Evolutionary conservation across 2,329 filamentous ascomycete species (phyloP).

Genomic region (Rutstroemia sp.): DNA sequence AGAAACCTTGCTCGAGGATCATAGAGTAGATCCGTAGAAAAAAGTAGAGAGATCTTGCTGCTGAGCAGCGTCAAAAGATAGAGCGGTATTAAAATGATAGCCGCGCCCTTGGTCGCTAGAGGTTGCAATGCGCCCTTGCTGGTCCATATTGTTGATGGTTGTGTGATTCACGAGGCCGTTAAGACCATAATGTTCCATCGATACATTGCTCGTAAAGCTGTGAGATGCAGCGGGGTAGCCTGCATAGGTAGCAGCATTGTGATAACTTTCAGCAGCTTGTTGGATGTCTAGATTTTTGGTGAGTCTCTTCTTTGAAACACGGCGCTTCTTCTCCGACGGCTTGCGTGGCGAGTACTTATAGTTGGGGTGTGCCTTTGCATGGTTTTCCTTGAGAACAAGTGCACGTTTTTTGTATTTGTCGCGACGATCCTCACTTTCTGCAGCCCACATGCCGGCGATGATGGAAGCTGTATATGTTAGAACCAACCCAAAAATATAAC

Average conservation of each 20-base stretch:
- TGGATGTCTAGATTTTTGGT: neutral
- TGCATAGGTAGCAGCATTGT: neutral
- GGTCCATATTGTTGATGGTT: neutral
- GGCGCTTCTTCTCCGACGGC: neutral
- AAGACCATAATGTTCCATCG: neutral
- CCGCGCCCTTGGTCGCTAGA: neutral
- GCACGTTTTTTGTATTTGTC: neutral
- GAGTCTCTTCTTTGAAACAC: neutral
- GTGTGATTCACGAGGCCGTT: neutral
- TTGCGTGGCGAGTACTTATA: constrained; percentile 3
- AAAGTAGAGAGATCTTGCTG: neutral
- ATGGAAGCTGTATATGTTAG: neutral
- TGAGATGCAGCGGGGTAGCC: neutral
- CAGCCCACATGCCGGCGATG: constrained; percentile 3
- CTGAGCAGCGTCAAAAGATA: neutral
- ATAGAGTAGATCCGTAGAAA: neutral
- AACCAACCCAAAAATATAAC: neutral
- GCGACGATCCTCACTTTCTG: neutral
- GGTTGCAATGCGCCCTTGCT: neutral
- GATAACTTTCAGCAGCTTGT: neutral
- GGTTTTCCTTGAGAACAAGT: neutral
- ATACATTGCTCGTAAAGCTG: neutral
- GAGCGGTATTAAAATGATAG: neutral
- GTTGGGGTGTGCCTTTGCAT: neutral
- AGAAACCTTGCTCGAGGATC: neutral